A percentile compares a stretch with the other conserved stretches of the same genome.
Conservation (phyloP, 2,329 filamentous ascomycete species). For the Lachnellula hyalina region DNA sequence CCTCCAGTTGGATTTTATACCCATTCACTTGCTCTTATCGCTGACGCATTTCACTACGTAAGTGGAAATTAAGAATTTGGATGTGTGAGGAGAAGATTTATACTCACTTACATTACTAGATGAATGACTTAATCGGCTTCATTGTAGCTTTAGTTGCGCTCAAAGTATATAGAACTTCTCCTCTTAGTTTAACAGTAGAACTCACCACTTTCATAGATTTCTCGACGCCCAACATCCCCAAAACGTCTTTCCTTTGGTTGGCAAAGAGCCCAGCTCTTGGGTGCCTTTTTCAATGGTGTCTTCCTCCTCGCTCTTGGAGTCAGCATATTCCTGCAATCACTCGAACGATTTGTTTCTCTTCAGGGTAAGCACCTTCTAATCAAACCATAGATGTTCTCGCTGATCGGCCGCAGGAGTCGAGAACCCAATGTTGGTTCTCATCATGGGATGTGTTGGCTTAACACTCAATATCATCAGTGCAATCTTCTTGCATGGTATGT, state of each 20-base stretch:
- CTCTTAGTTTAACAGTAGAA: background rate
- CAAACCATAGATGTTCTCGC: background rate
- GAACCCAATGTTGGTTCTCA: slow-evolving; percentile 60
- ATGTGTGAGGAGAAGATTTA: background rate
- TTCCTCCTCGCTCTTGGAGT: slow-evolving; percentile 67
- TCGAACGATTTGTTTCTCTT: slow-evolving; percentile 62
- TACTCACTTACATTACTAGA: slow-evolving; percentile 33
- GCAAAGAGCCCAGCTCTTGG: slow-evolving; percentile 67
- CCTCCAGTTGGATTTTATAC: slow-evolving; percentile 61
- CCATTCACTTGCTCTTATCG: slow-evolving; percentile 64
- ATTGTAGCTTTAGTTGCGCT: slow-evolving; percentile 60
- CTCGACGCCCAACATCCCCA: slow-evolving; percentile 51
- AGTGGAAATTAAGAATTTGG: background rate
- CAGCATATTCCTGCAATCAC: slow-evolving; percentile 67
- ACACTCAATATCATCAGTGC: slow-evolving; percentile 62
- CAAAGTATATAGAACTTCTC: slow-evolving; percentile 40
- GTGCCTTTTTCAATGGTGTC: slow-evolving; percentile 76
- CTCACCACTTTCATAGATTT: slow-evolving; percentile 39
- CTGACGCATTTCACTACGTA: slow-evolving; percentile 76
- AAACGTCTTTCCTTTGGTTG: slow-evolving; percentile 66
- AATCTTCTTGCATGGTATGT: slow-evolving; percentile 57
- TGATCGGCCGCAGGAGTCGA: slow-evolving; percentile 46
- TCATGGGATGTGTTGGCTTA: slow-evolving; percentile 64
- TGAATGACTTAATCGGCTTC: slow-evolving; percentile 68
- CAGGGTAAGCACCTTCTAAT: slow-evolving; percentile 37